Percentiles rank a stretch among this genome's conserved stretches.
Evolutionary conservation across 257 asterid genomes (phyloP).

Genomic region (Ophiorrhiza pumila): DNA sequence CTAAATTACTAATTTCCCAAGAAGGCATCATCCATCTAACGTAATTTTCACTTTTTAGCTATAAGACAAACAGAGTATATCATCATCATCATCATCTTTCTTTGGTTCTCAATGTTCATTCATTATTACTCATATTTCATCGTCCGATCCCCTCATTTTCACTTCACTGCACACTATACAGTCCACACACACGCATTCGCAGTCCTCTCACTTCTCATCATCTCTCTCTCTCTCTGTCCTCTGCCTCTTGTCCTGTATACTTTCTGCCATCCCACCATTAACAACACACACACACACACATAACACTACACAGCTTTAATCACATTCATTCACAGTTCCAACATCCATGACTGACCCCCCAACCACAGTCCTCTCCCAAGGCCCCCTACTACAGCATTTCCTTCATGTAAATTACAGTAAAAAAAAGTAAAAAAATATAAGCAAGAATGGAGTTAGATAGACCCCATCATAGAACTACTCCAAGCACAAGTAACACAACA

Average conservation of each 20-base stretch:
- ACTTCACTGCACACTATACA: not conserved
- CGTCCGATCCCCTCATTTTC: not conserved
- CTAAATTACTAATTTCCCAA: no score
- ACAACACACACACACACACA: not conserved
- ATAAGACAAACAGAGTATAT: constrained; percentile 9
- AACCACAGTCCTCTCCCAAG: not conserved
- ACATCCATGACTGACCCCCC: no score
- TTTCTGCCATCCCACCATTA: constrained; percentile 23
- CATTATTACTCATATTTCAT: not conserved
- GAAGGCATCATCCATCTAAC: not conserved
- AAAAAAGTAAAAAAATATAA: constrained; percentile 17
- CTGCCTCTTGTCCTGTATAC: not conserved
- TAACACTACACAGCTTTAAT: constrained; percentile 7
- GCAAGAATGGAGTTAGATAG: constrained; percentile 49
- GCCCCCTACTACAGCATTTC: not conserved
- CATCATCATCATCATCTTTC: not conserved
- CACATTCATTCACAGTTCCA: constrained; percentile 1
- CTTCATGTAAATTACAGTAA: constrained; percentile 11
- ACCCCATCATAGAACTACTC: constrained; percentile 53
- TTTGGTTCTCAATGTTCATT: not conserved
- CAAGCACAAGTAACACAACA: constrained; percentile 29
- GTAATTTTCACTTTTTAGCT: constrained; percentile 1
- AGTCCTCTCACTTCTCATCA: constrained; percentile 16
- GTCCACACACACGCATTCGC: constrained; percentile 18
- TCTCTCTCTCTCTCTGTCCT: not conserved